A percentile compares a stretch with the other conserved stretches of the same genome.
Conservation (phyloP, 257 asterid genomes). For the Haberlea rhodopensis region DNA sequence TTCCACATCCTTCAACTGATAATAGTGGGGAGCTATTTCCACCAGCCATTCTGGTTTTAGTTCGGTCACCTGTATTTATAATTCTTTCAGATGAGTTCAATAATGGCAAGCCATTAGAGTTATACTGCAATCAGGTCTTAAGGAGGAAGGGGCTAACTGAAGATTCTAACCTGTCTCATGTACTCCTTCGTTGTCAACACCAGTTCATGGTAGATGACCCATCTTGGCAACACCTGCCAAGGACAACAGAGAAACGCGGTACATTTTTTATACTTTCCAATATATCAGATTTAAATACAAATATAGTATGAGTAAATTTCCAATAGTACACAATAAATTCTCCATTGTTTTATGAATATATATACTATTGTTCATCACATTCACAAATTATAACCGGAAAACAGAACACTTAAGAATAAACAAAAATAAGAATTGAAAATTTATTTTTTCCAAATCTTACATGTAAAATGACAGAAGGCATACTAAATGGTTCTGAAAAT, state of each 20-base stretch:
- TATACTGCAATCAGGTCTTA: not conserved
- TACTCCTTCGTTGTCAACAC: slow-evolving; percentile 90
- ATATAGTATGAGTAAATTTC: too few relatives aligned
- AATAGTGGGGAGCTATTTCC: slow-evolving; percentile 91
- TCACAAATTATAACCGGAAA: not conserved
- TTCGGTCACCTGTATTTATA: slow-evolving; percentile 61
- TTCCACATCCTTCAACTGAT: slow-evolving; percentile 81
- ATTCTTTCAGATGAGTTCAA: slow-evolving; percentile 23
- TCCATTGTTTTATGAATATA: too few relatives aligned
- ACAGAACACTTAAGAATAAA: not conserved
- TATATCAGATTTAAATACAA: too few relatives aligned
- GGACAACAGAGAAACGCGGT: not conserved
- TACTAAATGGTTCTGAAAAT: too few relatives aligned
- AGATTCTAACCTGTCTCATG: slow-evolving; percentile 65
- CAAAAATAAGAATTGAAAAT: too few relatives aligned
- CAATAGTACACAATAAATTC: too few relatives aligned
- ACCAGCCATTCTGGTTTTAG: slow-evolving; percentile 90
- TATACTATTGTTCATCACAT: not conserved
- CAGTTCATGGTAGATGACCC: slow-evolving; percentile 88
- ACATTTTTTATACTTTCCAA: too few relatives aligned
- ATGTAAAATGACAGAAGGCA: not conserved
- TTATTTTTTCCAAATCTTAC: not conserved
- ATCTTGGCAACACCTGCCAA: slow-evolving; percentile 73
- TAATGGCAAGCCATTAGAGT: slow-evolving; percentile 5
- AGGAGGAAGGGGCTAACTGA: slow-evolving; percentile 3